Percentiles rank a stretch among this genome's conserved stretches.
These are phyloP conservation scores for Diplodia corticola DNA, from an alignment of 2,329 filamentous ascomycete species.

Conservation along the genomic window DNA sequence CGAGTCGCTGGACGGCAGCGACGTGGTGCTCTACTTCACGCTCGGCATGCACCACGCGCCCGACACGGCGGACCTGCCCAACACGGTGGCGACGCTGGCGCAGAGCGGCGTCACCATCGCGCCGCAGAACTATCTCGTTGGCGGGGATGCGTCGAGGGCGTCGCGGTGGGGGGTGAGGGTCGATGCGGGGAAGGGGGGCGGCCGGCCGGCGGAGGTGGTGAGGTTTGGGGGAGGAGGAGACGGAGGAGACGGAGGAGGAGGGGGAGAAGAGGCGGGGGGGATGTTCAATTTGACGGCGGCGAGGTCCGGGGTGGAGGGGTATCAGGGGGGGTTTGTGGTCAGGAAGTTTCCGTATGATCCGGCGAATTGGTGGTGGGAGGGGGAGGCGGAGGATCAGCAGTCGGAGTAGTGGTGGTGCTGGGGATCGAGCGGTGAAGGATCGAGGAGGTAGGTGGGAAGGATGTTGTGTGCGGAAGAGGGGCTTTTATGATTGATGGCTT, in stretches of 20 bases:
- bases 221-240: constrained; percentile 31
- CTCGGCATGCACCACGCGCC: constrained; percentile 55
- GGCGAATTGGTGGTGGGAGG: neutral
- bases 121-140: constrained; percentile 46
- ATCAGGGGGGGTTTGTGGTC: constrained; percentile 35
- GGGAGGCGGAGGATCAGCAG: neutral
- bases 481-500: neutral
- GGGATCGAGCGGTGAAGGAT: no score
- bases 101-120: constrained; percentile 47
- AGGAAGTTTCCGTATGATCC: constrained; percentile 36
- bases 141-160: constrained; percentile 37
- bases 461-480: neutral
- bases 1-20: constrained; percentile 45
- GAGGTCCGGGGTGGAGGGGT: neutral
- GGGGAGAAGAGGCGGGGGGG: neutral
- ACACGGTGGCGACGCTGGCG: constrained; percentile 54
- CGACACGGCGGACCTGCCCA: constrained; percentile 46
- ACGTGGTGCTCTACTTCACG: constrained; percentile 53
- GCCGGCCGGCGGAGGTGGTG: constrained; percentile 32
- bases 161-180: constrained; percentile 46
- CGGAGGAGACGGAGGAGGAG: neutral
- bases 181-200: constrained; percentile 35
- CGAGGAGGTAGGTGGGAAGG: neutral
- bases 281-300: neutral
- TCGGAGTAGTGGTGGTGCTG: neutral